phyloP scores from a whole-genome alignment of 2,329 filamentous ascomycete species.

The Rhexocercosporidium sp. region DNA sequence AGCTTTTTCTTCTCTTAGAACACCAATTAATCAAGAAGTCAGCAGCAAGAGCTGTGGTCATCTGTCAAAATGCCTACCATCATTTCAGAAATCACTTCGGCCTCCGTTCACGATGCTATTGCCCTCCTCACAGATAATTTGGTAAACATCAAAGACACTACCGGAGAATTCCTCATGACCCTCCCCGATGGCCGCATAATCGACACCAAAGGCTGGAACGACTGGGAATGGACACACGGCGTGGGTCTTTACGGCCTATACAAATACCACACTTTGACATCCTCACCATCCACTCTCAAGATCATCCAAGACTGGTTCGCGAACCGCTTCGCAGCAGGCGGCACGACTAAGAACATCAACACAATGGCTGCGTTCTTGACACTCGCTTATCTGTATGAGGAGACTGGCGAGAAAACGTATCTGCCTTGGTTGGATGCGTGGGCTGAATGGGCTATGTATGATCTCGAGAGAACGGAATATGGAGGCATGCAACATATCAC shows the following conservation, averaged over 20 bases:
- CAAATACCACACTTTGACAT: conserved; percentile 79
- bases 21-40: background rate
- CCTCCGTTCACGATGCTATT: conserved; percentile 15
- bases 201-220: conserved; percentile 75
- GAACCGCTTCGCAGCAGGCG: conserved; percentile 55
- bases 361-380: conserved; percentile 82
- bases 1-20: background rate
- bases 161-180: conserved; percentile 74
- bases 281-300: conserved; percentile 61
- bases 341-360: conserved; percentile 85
- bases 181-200: conserved; percentile 76
- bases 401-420: conserved; percentile 70
- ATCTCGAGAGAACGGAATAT: conserved; percentile 72
- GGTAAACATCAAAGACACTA: conserved; percentile 76
- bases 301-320: conserved; percentile 78
- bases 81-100: conserved; percentile 11
- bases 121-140: conserved; percentile 46
- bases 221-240: conserved; percentile 84
- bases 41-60: background rate
- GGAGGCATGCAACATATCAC: conserved; percentile 51
- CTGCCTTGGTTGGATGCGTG: conserved; percentile 79
- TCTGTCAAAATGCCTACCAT: conserved; percentile 16
- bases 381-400: conserved; percentile 77
- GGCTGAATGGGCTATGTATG: conserved; percentile 84
- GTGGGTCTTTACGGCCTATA: conserved; percentile 81